These are phyloP conservation scores for Mycena capillaripes DNA, from an alignment of 768 basidiomycete genomes.

Conservation along the genomic window DNA sequence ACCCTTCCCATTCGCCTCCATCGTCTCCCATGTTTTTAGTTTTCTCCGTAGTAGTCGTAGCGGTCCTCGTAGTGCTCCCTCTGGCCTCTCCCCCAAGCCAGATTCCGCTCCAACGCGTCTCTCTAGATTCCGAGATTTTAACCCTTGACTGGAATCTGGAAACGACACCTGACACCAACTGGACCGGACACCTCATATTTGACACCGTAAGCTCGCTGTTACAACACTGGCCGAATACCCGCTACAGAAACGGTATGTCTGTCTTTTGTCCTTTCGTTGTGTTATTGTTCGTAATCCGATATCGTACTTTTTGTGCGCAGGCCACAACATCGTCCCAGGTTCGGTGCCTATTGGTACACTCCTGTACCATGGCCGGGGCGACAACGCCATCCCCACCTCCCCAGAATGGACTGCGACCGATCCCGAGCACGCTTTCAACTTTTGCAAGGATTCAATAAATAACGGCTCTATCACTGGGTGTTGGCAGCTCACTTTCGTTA, in stretches of 20 bases:
- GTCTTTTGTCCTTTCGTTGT: neutral
- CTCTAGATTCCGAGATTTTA: neutral
- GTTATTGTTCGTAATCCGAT: slow-evolving; percentile 5
- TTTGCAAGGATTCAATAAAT: slow-evolving; percentile 43
- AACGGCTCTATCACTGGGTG: slow-evolving; percentile 41
- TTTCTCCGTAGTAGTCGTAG: neutral
- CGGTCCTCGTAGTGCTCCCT: neutral
- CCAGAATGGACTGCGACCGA: slow-evolving; percentile 40
- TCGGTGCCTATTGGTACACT: slow-evolving; percentile 35
- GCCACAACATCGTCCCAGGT: slow-evolving; percentile 41
- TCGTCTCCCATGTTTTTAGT: neutral
- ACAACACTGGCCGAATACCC: slow-evolving; percentile 56
- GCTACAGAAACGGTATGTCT: slow-evolving; percentile 52
- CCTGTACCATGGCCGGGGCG: slow-evolving; percentile 39
- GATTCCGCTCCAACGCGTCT: neutral
- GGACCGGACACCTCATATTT: slow-evolving; percentile 44
- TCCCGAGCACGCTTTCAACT: slow-evolving; percentile 43
- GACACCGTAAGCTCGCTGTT: slow-evolving; percentile 36
- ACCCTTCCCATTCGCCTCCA: neutral
- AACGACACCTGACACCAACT: slow-evolving; percentile 27
- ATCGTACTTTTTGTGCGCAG: slow-evolving; percentile 23
- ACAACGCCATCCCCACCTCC: slow-evolving; percentile 23
- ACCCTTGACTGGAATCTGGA: neutral
- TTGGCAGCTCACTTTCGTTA: slow-evolving; percentile 57
- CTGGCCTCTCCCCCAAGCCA: neutral